Percentiles rank a stretch among this genome's conserved stretches.
Evolutionary conservation across 2,329 filamentous ascomycete genomes (phyloP).

Genomic region (Venturia pyrina): DNA sequence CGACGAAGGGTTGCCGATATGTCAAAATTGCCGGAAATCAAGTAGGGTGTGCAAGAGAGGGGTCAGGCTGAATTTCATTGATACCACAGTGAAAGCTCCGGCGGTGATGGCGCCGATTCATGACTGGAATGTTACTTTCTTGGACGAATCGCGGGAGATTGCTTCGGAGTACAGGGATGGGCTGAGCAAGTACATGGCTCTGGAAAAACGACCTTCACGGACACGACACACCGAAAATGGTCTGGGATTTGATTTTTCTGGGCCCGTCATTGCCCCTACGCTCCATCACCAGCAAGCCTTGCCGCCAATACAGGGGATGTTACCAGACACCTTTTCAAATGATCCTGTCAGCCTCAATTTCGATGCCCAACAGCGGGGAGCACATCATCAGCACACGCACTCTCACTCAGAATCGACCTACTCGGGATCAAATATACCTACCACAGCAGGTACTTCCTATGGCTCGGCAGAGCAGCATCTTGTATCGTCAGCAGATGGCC

Average conservation of each 20-base stretch:
- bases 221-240: neutral
- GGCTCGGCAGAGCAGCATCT: slow-evolving; percentile 22
- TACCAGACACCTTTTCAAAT: slow-evolving; percentile 37
- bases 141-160: slow-evolving; percentile 82
- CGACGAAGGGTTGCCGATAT: slow-evolving; percentile 60
- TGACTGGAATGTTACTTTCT: slow-evolving; percentile 65
- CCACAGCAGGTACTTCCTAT: slow-evolving; percentile 24
- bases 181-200: slow-evolving; percentile 56
- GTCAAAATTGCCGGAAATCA: slow-evolving; percentile 80
- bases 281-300: slow-evolving; percentile 37
- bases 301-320: slow-evolving; percentile 40
- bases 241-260: slow-evolving; percentile 1
- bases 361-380: slow-evolving; percentile 23
- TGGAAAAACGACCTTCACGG: slow-evolving; percentile 24
- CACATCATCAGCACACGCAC: slow-evolving; percentile 22
- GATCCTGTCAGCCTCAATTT: slow-evolving; percentile 31
- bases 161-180: slow-evolving; percentile 85
- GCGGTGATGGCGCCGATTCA: slow-evolving; percentile 50
- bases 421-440: slow-evolving; percentile 19
- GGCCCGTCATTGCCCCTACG: slow-evolving; percentile 19
- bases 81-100: slow-evolving; percentile 62
- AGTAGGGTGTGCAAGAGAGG: slow-evolving; percentile 78
- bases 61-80: slow-evolving; percentile 82
- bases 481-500: neutral
- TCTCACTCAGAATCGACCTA: slow-evolving; percentile 21